phyloP scores from a whole-genome alignment of 1,284 basidiomycete genomes.

The Clitocybe nebularis region DNA sequence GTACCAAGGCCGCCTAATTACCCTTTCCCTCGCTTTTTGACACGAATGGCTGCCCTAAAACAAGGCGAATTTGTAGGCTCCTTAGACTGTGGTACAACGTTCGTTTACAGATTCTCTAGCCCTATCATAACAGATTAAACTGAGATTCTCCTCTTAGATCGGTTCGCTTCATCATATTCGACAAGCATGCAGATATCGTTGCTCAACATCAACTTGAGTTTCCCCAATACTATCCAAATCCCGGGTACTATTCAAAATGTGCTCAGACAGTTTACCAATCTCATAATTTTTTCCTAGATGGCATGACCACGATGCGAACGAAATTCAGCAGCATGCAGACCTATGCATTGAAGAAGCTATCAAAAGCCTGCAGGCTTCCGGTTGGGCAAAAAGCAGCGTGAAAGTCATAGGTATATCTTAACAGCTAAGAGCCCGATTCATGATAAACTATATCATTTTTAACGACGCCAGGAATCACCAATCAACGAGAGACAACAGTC shows the following conservation, averaged over 20 bases:
- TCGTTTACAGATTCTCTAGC: constrained; percentile 27
- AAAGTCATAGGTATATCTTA: constrained; percentile 81
- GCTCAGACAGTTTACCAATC: background rate
- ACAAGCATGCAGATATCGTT: constrained; percentile 85
- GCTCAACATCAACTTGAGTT: constrained; percentile 89
- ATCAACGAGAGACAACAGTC: constrained; percentile 95
- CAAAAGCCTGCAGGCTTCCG: constrained; percentile 68
- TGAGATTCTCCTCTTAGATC: constrained; percentile 71
- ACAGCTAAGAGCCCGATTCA: constrained; percentile 5
- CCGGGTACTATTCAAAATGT: too few relatives aligned
- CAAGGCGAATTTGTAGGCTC: constrained; percentile 82
- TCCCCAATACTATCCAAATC: constrained; percentile 86
- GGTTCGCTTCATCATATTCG: constrained; percentile 92
- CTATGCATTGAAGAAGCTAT: constrained; percentile 76
- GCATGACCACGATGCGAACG: constrained; percentile 93
- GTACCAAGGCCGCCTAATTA: constrained; percentile 10
- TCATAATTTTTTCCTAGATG: constrained; percentile 47
- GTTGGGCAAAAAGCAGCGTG: constrained; percentile 76
- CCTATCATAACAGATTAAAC: background rate
- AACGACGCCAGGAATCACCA: constrained; percentile 76
- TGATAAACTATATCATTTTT: constrained; percentile 9
- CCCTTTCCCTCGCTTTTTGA: constrained; percentile 17
- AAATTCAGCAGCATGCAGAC: constrained; percentile 79
- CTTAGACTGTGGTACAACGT: constrained; percentile 93
- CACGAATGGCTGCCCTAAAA: constrained; percentile 34